Percentiles rank a stretch among this genome's conserved stretches.
Evolutionary conservation across 2,329 filamentous ascomycete genomes (phyloP).

Genomic region (Trichoderma cornu-damae): DNA sequence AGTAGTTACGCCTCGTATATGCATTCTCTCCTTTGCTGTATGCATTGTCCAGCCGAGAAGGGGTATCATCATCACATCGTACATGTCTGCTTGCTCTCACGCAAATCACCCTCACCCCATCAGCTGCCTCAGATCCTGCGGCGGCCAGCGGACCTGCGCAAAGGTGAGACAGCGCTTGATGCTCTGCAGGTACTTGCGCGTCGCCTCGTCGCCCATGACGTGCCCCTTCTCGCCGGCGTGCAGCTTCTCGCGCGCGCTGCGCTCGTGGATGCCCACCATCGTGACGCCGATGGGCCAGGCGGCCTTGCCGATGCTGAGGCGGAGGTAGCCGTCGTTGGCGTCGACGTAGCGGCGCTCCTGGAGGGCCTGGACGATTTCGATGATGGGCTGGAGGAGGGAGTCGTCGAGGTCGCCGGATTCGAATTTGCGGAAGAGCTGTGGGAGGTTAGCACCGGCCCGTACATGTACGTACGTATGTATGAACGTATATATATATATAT

Average conservation of each 20-base stretch:
- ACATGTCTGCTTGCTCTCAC: no score
- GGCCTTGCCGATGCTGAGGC: constrained; percentile 90
- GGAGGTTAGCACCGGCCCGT: not conserved
- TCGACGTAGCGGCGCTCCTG: constrained; percentile 91
- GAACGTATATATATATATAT: no score
- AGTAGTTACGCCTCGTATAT: not conserved
- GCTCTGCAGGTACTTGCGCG: constrained; percentile 92
- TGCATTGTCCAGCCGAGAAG: constrained; percentile 1
- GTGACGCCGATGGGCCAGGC: constrained; percentile 99
- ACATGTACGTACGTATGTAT: no score
- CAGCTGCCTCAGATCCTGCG: constrained; percentile 83
- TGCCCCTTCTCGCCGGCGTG: constrained; percentile 85
- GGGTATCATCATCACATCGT: constrained; percentile 18
- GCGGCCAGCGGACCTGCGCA: constrained; percentile 94
- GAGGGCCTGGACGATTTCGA: constrained; percentile 87
- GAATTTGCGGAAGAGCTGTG: constrained; percentile 74
- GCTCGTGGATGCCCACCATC: constrained; percentile 99
- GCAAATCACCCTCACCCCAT: constrained; percentile 61
- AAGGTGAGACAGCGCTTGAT: constrained; percentile 97
- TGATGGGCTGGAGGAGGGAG: constrained; percentile 71
- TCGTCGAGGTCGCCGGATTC: constrained; percentile 77
- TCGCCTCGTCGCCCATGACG: constrained; percentile 95
- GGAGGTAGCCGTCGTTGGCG: constrained; percentile 90
- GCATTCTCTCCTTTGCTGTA: not conserved
- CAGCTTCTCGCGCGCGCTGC: constrained; percentile 89